Percentiles rank a stretch among this genome's conserved stretches.
Conservation (phyloP, 768 basidiomycete species). For the Lactarius indigo region DNA sequence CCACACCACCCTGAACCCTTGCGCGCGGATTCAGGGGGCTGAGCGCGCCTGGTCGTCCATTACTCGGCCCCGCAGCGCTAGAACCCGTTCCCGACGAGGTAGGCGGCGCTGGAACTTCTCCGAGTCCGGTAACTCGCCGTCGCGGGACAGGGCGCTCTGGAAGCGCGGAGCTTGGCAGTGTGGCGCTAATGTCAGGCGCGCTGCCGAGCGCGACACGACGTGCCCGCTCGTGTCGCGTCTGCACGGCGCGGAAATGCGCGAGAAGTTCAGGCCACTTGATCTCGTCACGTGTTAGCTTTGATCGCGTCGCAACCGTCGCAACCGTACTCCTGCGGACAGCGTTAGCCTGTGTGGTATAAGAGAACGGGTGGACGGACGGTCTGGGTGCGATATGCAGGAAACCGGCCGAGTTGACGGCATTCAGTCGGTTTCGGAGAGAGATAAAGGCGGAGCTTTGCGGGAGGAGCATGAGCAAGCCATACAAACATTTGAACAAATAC, state of each 20-base stretch:
- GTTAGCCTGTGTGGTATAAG: constrained; percentile 4
- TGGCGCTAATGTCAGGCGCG: constrained; percentile 41
- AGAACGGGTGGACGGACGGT: constrained; percentile 47
- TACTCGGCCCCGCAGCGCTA: constrained; percentile 2
- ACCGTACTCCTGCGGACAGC: constrained; percentile 23
- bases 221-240: constrained; percentile 88
- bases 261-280: constrained; percentile 98
- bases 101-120: constrained; percentile 3
- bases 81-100: background rate
- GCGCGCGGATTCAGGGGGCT: constrained; percentile 27
- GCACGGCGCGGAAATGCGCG: constrained; percentile 85
- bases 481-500: constrained; percentile 94
- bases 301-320: constrained; percentile 49
- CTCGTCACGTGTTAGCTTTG: constrained; percentile 78
- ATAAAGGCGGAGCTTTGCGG: constrained; percentile 97
- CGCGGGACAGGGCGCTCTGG: constrained; percentile 48
- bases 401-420: constrained; percentile 92
- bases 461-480: constrained; percentile 93
- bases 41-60: constrained; percentile 19
- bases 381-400: constrained; percentile 89
- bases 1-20: constrained; percentile 25
- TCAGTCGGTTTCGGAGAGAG: constrained; percentile 88
- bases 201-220: constrained; percentile 72
- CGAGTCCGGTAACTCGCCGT: constrained; percentile 63
- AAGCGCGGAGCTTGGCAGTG: constrained; percentile 41